A percentile compares a stretch with the other conserved stretches of the same genome.
phyloP scores from a whole-genome alignment of 768 basidiomycete genomes.

The Vararia minispora region DNA sequence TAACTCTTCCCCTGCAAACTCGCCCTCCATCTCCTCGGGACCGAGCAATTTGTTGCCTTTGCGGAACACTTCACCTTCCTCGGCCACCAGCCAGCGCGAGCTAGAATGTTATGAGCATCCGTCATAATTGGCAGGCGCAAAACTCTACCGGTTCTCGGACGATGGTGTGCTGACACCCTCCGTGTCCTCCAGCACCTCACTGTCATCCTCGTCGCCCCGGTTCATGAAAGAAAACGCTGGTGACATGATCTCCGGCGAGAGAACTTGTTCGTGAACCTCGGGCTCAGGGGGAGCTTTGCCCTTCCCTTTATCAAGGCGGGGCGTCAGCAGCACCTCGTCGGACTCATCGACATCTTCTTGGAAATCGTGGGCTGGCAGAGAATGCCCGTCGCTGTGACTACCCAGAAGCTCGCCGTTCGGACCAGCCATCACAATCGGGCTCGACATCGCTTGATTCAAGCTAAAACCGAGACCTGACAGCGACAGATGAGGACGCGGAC shows the following conservation, averaged over 20 bases:
- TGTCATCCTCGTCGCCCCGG: slow-evolving; percentile 37
- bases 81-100: slow-evolving; percentile 75
- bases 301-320: slow-evolving; percentile 71
- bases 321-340: slow-evolving; percentile 37
- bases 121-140: neutral
- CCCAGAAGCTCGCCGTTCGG: neutral
- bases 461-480: slow-evolving; percentile 12
- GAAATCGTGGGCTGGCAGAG: neutral
- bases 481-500: slow-evolving; percentile 5
- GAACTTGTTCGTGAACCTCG: slow-evolving; percentile 55
- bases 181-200: slow-evolving; percentile 31
- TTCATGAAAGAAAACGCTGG: slow-evolving; percentile 20
- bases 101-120: slow-evolving; percentile 27
- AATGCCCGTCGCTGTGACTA: slow-evolving; percentile 19
- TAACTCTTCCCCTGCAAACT: slow-evolving; percentile 82
- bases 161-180: slow-evolving; percentile 15
- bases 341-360: slow-evolving; percentile 6
- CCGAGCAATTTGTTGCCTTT: slow-evolving; percentile 76
- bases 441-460: slow-evolving; percentile 3
- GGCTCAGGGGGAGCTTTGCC: slow-evolving; percentile 58
- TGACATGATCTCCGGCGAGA: slow-evolving; percentile 66
- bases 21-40: slow-evolving; percentile 81
- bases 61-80: slow-evolving; percentile 94
- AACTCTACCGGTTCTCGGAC: slow-evolving; percentile 12
- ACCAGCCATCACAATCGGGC: neutral